Evolutionary conservation across 257 asterid species (phyloP).

Genomic region (Scutellaria minor): DNA sequence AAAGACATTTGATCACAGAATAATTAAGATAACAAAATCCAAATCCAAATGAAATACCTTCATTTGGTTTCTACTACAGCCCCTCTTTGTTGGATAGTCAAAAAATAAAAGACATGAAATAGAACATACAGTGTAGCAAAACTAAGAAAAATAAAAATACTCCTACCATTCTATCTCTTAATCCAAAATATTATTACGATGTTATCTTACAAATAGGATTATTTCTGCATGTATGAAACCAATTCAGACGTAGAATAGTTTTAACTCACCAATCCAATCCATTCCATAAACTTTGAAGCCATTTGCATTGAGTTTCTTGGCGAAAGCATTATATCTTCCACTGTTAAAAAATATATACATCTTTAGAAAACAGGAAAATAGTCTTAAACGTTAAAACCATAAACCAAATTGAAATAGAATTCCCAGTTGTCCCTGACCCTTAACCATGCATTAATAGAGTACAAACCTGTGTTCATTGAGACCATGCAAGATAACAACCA

Average conservation of each 20-base stretch:
- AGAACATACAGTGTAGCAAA: slow-evolving; percentile 24
- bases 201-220: slow-evolving; percentile 4
- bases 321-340: slow-evolving; percentile 82
- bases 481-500: slow-evolving; percentile 83
- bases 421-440: background rate
- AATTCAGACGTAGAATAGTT: slow-evolving; percentile 17
- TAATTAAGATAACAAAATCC: slow-evolving; percentile 5
- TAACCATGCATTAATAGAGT: background rate
- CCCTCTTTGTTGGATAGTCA: slow-evolving; percentile 27
- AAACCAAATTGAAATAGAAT: background rate
- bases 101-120: slow-evolving; percentile 33
- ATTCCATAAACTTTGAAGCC: slow-evolving; percentile 91
- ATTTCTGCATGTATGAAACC: slow-evolving; percentile 20
- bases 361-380: background rate
- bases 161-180: slow-evolving; percentile 1
- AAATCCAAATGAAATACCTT: slow-evolving; percentile 25
- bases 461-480: slow-evolving; percentile 93
- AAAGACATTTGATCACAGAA: background rate
- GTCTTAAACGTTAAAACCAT: background rate
- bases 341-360: slow-evolving; percentile 42
- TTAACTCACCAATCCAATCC: slow-evolving; percentile 97
- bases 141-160: slow-evolving; percentile 18
- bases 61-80: slow-evolving; percentile 16
- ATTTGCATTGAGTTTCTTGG: slow-evolving; percentile 80
- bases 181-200: background rate